Conservation (phyloP, 2,329 filamentous ascomycete species). For the Metarhizium rileyi region DNA sequence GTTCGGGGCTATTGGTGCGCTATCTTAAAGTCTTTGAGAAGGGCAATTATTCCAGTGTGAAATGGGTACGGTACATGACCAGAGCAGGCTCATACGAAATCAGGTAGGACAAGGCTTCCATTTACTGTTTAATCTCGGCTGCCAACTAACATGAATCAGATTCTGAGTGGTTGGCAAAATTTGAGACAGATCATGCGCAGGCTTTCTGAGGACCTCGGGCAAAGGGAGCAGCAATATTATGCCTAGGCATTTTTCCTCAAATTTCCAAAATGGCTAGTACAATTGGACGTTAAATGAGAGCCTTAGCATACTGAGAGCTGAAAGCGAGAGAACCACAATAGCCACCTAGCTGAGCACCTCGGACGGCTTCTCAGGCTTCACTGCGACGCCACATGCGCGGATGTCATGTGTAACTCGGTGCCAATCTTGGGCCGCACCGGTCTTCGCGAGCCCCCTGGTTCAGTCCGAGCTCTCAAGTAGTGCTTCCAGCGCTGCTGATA, state of each 20-base stretch:
- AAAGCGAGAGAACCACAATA: neutral
- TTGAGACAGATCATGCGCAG: slow-evolving; percentile 2
- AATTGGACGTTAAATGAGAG: neutral
- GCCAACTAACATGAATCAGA: slow-evolving; percentile 16
- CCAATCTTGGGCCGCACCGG: neutral
- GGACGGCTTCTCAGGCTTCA: neutral
- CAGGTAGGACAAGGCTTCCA: slow-evolving; percentile 41
- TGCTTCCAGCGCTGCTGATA: neutral
- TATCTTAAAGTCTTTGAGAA: slow-evolving; percentile 99
- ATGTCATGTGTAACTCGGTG: neutral
- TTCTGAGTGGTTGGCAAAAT: slow-evolving; percentile 19
- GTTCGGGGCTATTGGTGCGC: slow-evolving; percentile 79
- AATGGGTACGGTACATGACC: slow-evolving; percentile 99
- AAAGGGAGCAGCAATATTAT: slow-evolving; percentile 1
- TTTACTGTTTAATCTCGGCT: neutral
- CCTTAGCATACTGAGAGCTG: neutral
- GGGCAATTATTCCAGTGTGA: slow-evolving; percentile 96
- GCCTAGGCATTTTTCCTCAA: neutral
- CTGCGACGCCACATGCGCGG: neutral
- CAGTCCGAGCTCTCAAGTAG: neutral
- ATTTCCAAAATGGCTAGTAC: neutral
- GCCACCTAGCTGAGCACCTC: neutral
- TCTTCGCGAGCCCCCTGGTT: neutral
- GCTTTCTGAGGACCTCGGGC: slow-evolving; percentile 3
- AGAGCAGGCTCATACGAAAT: slow-evolving; percentile 97